Evolutionary conservation across 148 eudicot genomes (phyloP).

Genomic region (Silene conica): DNA sequence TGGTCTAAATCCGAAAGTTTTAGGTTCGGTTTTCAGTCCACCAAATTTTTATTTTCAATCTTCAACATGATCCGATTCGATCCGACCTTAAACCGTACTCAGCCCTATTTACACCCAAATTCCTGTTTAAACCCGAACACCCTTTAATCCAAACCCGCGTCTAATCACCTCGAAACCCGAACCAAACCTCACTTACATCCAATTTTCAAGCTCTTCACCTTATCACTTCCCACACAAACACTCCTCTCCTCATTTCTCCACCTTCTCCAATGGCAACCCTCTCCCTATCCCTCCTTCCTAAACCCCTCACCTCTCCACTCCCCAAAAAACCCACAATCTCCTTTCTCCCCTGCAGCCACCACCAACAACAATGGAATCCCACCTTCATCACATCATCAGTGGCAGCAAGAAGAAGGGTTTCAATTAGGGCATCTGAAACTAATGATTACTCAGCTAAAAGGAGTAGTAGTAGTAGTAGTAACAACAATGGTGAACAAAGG

Average conservation of each 20-base stretch:
- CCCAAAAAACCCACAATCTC: neutral
- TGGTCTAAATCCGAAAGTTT: no score
- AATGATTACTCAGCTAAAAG: constrained; percentile 48
- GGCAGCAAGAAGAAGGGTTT: neutral
- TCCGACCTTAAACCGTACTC: no score
- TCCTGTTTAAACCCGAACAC: no score
- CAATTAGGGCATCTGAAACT: constrained; percentile 28
- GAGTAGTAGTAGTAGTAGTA: constrained; percentile 39
- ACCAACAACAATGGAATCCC: neutral
- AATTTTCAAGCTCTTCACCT: no score
- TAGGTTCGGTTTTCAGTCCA: no score
- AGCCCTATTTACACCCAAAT: no score
- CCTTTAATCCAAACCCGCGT: no score
- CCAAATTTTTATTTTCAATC: no score
- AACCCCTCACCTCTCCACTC: neutral
- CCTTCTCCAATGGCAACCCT: neutral
- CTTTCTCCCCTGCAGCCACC: neutral
- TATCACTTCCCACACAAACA: neutral
- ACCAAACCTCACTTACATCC: no score
- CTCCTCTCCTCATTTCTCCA: neutral
- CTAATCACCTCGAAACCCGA: no score
- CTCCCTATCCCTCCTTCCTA: neutral
- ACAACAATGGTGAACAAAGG: constrained; percentile 44
- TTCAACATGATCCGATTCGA: no score
- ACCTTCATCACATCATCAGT: neutral